phyloP scores from a whole-genome alignment of 1,284 basidiomycete genomes.

The Trametes pubescens region DNA sequence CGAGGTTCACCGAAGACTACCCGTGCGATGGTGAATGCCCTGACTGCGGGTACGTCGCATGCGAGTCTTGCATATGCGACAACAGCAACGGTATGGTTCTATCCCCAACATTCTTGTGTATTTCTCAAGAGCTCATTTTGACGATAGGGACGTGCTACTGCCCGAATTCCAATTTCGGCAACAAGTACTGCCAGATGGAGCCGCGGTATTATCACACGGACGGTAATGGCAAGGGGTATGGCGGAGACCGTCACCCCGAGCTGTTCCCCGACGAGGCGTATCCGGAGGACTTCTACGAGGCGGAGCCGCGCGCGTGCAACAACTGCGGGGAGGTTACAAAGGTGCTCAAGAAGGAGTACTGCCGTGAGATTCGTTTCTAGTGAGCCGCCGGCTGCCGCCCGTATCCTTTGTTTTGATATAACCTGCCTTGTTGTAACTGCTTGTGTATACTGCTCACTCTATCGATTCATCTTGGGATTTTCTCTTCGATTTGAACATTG shows the following conservation, averaged over 20 bases:
- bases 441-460: too few relatives aligned
- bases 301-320: constrained; percentile 42
- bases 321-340: constrained; percentile 44
- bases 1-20: constrained; percentile 19
- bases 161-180: constrained; percentile 46
- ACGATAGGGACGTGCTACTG: constrained; percentile 48
- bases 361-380: neutral
- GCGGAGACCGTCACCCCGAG: constrained; percentile 46
- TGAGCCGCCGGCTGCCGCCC: neutral
- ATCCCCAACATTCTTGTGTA: too few relatives aligned
- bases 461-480: too few relatives aligned
- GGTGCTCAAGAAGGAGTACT: constrained; percentile 38
- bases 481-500: too few relatives aligned
- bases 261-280: constrained; percentile 27
- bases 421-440: neutral
- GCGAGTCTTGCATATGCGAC: constrained; percentile 44
- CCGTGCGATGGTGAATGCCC: constrained; percentile 22
- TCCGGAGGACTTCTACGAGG: constrained; percentile 40
- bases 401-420: neutral
- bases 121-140: neutral
- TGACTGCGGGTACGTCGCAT: constrained; percentile 46
- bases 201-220: constrained; percentile 44
- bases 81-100: constrained; percentile 34
- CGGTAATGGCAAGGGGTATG: constrained; percentile 39
- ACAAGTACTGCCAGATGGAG: constrained; percentile 43